Evolutionary conservation across 805 yeast genomes (phyloP).

Genomic region (Lipomyces mesembrius): DNA sequence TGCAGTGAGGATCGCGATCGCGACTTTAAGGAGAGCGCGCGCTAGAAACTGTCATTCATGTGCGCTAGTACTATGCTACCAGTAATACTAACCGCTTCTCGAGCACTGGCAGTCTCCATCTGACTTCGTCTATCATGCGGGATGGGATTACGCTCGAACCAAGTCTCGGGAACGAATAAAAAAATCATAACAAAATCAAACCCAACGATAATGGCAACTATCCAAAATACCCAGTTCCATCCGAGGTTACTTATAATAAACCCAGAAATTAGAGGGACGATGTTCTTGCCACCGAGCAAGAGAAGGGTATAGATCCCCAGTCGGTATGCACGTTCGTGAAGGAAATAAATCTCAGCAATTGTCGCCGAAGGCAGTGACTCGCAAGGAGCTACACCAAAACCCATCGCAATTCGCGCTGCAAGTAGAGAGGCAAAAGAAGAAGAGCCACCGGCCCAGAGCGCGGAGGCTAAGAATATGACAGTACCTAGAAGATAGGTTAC

Average conservation of each 20-base stretch:
- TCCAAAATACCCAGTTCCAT: conserved; percentile 68
- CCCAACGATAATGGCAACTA: conserved; percentile 58
- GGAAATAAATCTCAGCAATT: conserved; percentile 63
- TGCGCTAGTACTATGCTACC: not conserved
- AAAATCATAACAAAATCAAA: conserved; percentile 52
- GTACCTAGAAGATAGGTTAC: conserved; percentile 57
- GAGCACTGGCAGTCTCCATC: conserved; percentile 56
- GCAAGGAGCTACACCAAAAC: conserved; percentile 65
- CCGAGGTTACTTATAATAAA: conserved; percentile 55
- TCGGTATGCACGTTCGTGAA: conserved; percentile 65
- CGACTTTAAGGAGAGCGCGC: not conserved
- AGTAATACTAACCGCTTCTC: conserved; percentile 42
- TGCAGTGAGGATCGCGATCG: conserved; percentile 6
- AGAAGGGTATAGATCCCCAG: conserved; percentile 62
- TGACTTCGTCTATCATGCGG: conserved; percentile 55
- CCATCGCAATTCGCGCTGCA: conserved; percentile 62
- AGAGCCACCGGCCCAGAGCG: conserved; percentile 60
- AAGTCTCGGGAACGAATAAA: conserved; percentile 67
- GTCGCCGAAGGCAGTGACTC: conserved; percentile 66
- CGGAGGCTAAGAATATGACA: conserved; percentile 55
- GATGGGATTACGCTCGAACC: conserved; percentile 62
- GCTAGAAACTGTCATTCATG: not conserved
- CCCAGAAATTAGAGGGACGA: conserved; percentile 61
- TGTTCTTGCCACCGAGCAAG: conserved; percentile 59
- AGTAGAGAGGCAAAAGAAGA: conserved; percentile 55